Percentiles rank a stretch among this genome's conserved stretches.
These are phyloP conservation scores for Cladophialophora carrionii DNA, from an alignment of 2,329 filamentous ascomycete genomes.

Conservation along the genomic window DNA sequence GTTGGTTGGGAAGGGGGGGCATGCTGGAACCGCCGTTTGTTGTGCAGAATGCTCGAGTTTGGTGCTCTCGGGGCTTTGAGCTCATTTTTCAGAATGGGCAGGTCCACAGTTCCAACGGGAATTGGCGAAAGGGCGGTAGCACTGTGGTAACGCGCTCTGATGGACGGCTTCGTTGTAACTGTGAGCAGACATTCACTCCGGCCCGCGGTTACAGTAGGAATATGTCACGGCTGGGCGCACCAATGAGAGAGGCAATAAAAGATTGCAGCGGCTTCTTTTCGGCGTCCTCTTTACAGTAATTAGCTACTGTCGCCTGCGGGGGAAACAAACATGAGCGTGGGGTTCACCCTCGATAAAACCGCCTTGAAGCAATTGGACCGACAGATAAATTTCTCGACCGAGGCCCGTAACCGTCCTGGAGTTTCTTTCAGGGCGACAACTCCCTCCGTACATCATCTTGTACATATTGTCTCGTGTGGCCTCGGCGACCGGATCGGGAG, in stretches of 20 bases:
- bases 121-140: no score
- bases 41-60: not conserved
- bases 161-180: not conserved
- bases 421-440: not conserved
- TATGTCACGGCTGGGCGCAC: constrained; percentile 7
- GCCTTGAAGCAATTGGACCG: constrained; percentile 4
- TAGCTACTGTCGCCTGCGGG: not conserved
- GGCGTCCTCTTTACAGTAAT: no score
- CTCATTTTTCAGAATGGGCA: not conserved
- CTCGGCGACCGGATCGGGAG: constrained; percentile 12
- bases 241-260: not conserved
- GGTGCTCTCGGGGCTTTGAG: not conserved
- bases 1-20: not conserved
- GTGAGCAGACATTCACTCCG: not conserved
- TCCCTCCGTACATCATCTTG: not conserved
- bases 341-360: not conserved
- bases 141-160: not conserved
- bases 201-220: constrained; percentile 1
- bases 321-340: no score
- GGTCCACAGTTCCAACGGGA: not conserved
- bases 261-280: not conserved
- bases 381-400: constrained; percentile 22
- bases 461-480: constrained; percentile 1
- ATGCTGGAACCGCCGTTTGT: not conserved
- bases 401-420: constrained; percentile 8